A percentile compares a stretch with the other conserved stretches of the same genome.
Conservation (phyloP, 2,329 filamentous ascomycete species). For the Exophiala sp. region DNA sequence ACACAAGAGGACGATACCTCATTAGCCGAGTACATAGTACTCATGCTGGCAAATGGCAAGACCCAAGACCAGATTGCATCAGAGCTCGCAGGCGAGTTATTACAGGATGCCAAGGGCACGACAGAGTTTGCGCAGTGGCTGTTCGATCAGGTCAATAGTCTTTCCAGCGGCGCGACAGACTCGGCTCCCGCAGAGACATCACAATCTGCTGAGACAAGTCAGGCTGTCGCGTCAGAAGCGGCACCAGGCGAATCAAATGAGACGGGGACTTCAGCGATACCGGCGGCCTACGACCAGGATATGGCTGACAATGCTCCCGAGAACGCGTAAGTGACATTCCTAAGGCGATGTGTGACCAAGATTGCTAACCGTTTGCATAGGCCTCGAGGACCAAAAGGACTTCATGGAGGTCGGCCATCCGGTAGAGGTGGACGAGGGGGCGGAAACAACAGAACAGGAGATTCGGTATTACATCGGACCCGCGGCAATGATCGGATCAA, state of each 20-base stretch:
- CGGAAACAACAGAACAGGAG: slow-evolving; percentile 69
- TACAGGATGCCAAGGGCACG: slow-evolving; percentile 78
- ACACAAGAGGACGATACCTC: slow-evolving; percentile 73
- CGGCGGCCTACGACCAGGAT: slow-evolving; percentile 25
- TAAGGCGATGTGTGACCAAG: background rate
- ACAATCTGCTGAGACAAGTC: slow-evolving; percentile 53
- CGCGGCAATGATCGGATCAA: slow-evolving; percentile 78
- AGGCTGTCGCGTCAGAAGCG: slow-evolving; percentile 45
- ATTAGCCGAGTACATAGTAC: slow-evolving; percentile 89
- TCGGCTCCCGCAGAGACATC: slow-evolving; percentile 11
- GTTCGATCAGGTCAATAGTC: slow-evolving; percentile 68
- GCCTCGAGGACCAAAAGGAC: slow-evolving; percentile 89
- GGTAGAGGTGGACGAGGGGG: slow-evolving; percentile 76
- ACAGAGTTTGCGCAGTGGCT: slow-evolving; percentile 85
- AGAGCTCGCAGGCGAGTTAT: slow-evolving; percentile 81
- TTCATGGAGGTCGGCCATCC: slow-evolving; percentile 67
- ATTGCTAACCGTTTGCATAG: slow-evolving; percentile 43
- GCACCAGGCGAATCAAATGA: slow-evolving; percentile 12
- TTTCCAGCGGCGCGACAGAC: slow-evolving; percentile 18
- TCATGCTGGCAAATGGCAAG: slow-evolving; percentile 96
- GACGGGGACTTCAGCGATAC: slow-evolving; percentile 52
- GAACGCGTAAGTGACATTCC: slow-evolving; percentile 26
- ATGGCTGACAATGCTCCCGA: slow-evolving; percentile 28
- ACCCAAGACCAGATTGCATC: slow-evolving; percentile 80
- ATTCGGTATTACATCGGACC: slow-evolving; percentile 73